Evolutionary conservation across 257 asterid species (phyloP).

Genomic region (Solanum commersonii): DNA sequence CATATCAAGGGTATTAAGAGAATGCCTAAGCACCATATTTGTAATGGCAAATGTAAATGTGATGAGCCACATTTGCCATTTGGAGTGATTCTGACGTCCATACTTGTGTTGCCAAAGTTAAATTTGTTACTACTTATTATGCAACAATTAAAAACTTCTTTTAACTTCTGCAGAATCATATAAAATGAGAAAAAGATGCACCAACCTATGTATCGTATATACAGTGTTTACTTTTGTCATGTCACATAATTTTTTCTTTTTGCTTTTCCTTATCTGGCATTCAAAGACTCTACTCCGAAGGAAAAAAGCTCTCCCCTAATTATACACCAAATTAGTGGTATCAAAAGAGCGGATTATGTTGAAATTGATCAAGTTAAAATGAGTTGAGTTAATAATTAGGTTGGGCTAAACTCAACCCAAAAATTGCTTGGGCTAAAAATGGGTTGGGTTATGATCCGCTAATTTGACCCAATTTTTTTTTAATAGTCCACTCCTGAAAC

Average conservation of each 20-base stretch:
- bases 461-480: background rate
- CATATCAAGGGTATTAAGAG: background rate
- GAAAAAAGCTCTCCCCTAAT: background rate
- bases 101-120: background rate
- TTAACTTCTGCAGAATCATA: background rate
- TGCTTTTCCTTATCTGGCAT: background rate
- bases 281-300: background rate
- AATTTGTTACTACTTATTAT: background rate
- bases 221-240: background rate
- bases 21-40: background rate
- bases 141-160: background rate
- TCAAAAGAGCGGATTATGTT: background rate
- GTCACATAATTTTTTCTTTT: background rate
- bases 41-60: background rate
- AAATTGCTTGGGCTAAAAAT: background rate
- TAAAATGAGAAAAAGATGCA: background rate
- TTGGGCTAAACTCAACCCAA: no score
- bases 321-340: background rate
- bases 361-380: background rate
- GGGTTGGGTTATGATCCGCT: background rate
- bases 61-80: background rate
- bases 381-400: no score
- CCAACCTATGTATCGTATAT: background rate
- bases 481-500: background rate
- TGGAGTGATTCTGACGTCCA: background rate